Percentiles rank a stretch among this genome's conserved stretches.
These are phyloP conservation scores for Trichosporon inkin DNA, from an alignment of 1,284 basidiomycete genomes.

Conservation along the genomic window DNA sequence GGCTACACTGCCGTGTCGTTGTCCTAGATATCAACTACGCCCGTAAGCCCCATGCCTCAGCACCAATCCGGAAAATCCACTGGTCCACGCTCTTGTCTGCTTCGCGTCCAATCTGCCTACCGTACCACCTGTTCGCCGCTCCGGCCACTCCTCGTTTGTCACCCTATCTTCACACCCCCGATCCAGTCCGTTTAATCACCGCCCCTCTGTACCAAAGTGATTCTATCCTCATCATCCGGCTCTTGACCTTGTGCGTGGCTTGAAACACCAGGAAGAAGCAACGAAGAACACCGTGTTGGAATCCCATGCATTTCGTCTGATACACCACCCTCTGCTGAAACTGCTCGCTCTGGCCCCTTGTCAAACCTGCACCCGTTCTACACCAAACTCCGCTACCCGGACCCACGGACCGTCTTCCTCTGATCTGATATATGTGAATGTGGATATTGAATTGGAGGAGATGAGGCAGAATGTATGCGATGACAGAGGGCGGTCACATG, in stretches of 20 bases:
- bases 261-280: not conserved
- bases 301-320: constrained; percentile 8
- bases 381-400: not conserved
- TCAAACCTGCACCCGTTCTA: not conserved
- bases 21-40: too few relatives aligned
- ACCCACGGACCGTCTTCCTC: too few relatives aligned
- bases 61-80: too few relatives aligned
- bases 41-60: too few relatives aligned
- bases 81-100: too few relatives aligned
- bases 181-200: not conserved
- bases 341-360: not conserved
- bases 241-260: too few relatives aligned
- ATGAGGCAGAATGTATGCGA: not conserved
- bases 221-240: not conserved
- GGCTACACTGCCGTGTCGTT: too few relatives aligned
- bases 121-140: not conserved
- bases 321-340: not conserved
- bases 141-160: not conserved
- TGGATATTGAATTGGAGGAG: not conserved
- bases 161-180: constrained; percentile 26
- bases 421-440: not conserved
- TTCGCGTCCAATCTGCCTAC: too few relatives aligned
- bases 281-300: constrained; percentile 2
- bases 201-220: not conserved
- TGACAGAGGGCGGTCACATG: constrained; percentile 20